phyloP scores from a whole-genome alignment of 345 rosid species.

The Gynandropsis gynandra region DNA sequence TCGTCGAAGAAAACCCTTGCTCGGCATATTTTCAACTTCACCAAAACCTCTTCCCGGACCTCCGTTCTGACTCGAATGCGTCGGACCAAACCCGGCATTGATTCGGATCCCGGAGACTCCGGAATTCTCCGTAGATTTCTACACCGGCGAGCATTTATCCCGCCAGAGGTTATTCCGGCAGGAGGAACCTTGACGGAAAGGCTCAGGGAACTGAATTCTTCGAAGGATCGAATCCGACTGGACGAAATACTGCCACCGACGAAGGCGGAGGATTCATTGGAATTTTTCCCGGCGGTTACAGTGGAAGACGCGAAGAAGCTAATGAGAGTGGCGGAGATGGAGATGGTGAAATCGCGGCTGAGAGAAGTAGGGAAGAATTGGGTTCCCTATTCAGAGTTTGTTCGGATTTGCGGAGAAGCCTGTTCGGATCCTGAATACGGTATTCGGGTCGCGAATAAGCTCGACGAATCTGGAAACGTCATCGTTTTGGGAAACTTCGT shows the following conservation, averaged over 20 bases:
- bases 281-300: slow-evolving; percentile 31
- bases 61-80: slow-evolving; percentile 30
- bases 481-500: slow-evolving; percentile 63
- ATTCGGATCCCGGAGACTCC: slow-evolving; percentile 56
- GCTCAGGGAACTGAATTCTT: slow-evolving; percentile 40
- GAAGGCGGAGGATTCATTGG: slow-evolving; percentile 14
- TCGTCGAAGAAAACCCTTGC: slow-evolving; percentile 63
- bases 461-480: slow-evolving; percentile 74
- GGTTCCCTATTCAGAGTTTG: slow-evolving; percentile 60
- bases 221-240: slow-evolving; percentile 48
- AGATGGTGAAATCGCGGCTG: slow-evolving; percentile 58
- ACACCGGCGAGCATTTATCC: slow-evolving; percentile 42
- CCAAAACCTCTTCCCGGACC: slow-evolving; percentile 40
- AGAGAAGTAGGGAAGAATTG: slow-evolving; percentile 45
- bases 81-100: slow-evolving; percentile 30
- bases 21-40: slow-evolving; percentile 46
- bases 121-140: slow-evolving; percentile 58
- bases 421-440: slow-evolving; percentile 60
- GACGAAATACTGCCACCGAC: slow-evolving; percentile 44
- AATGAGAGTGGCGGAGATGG: slow-evolving; percentile 65
- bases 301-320: slow-evolving; percentile 75
- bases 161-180: slow-evolving; percentile 33
- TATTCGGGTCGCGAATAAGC: slow-evolving; percentile 47
- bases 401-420: slow-evolving; percentile 52
- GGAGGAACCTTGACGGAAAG: slow-evolving; percentile 49